Evolutionary conservation across 106 monocot genomes (phyloP).

Genomic region (Allium fistulosum): DNA sequence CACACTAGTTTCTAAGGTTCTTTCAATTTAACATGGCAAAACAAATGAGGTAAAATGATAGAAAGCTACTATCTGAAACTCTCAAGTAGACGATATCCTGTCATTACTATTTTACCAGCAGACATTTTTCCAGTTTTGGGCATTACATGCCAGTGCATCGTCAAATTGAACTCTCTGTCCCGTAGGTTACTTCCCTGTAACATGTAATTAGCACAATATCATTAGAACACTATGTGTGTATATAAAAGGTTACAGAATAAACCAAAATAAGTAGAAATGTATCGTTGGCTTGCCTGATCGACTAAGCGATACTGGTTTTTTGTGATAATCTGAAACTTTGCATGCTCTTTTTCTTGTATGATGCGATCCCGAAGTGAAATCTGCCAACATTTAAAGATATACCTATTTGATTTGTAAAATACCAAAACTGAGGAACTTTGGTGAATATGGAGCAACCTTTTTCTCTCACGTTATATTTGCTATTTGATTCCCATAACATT

Average conservation of each 20-base stretch:
- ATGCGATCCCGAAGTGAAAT: slow-evolving; percentile 94
- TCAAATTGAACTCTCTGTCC: slow-evolving; percentile 74
- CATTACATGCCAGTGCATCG: slow-evolving; percentile 93
- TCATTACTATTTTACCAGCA: slow-evolving; percentile 76
- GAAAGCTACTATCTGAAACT: slow-evolving; percentile 42
- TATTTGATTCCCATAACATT: too few species aligned
- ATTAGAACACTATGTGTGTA: not conserved
- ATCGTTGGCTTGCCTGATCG: slow-evolving; percentile 55
- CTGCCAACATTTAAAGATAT: slow-evolving; percentile 22
- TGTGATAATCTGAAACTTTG: slow-evolving; percentile 63
- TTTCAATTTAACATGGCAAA: not conserved
- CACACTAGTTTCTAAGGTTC: not conserved
- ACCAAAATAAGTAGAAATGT: too few species aligned
- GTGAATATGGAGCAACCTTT: too few species aligned
- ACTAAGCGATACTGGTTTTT: slow-evolving; percentile 83
- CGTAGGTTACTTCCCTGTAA: slow-evolving; percentile 73
- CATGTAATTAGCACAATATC: not conserved
- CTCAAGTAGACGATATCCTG: slow-evolving; percentile 70
- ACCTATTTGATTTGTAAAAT: too few species aligned
- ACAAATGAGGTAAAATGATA: not conserved
- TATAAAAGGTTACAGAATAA: too few species aligned
- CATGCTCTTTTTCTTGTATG: slow-evolving; percentile 71
- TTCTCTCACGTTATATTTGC: too few species aligned
- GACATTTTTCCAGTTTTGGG: slow-evolving; percentile 91
- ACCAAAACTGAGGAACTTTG: too few species aligned